A percentile compares a stretch with the other conserved stretches of the same genome.
phyloP scores from a whole-genome alignment of 1,284 basidiomycete genomes.

The Acaromyces ingoldii region DNA sequence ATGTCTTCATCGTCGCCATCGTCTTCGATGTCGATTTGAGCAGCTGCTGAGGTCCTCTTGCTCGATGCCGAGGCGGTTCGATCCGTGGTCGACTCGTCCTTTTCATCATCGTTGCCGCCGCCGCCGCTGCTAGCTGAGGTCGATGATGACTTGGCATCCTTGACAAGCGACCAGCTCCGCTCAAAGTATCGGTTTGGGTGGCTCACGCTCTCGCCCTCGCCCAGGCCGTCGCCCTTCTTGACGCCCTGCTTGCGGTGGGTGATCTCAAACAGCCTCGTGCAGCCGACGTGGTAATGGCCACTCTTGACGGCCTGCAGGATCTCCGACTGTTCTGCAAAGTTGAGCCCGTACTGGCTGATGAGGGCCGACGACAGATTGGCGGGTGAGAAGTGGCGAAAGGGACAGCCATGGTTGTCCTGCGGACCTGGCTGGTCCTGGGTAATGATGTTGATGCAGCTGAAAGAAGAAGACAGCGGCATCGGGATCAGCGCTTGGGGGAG shows the following conservation, averaged over 20 bases:
- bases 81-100: not conserved
- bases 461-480: conserved; percentile 1
- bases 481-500: no score
- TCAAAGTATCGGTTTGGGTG: conserved; percentile 82
- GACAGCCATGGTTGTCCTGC: conserved; percentile 81
- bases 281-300: conserved; percentile 88
- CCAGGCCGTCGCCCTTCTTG: conserved; percentile 82
- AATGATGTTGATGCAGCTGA: conserved; percentile 84
- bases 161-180: conserved; percentile 53
- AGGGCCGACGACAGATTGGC: conserved; percentile 79
- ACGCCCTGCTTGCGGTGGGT: conserved; percentile 71
- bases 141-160: conserved; percentile 3
- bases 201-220: conserved; percentile 78
- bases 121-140: not conserved
- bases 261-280: conserved; percentile 92
- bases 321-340: conserved; percentile 73
- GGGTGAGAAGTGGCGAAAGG: conserved; percentile 82
- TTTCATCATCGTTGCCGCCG: conserved; percentile 1
- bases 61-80: not conserved
- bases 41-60: not conserved
- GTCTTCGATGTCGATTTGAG: not conserved
- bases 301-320: conserved; percentile 76
- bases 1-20: not conserved
- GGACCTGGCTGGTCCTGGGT: conserved; percentile 69
- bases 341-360: conserved; percentile 66